Base-by-base conservation (phyloP, 2,329 filamentous ascomycete genomes). In the Penicillium nordicum region DNA sequence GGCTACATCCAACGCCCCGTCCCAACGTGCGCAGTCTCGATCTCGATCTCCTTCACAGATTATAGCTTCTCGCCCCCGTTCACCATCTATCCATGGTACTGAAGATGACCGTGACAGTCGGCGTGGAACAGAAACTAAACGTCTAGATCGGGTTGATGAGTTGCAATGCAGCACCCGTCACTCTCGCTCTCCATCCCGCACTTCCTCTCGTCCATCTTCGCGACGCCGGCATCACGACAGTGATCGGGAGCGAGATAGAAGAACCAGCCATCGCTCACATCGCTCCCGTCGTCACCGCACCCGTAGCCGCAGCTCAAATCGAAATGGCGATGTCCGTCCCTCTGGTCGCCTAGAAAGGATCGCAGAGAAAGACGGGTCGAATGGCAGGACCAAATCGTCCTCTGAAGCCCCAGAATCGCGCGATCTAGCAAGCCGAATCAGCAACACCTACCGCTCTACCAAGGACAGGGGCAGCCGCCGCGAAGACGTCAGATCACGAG, bases 111-210 rank as follows among this genome's bases (percentile, higher is more conserved):
- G 63, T 11, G 68, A 71, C n/a, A 64, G 61, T 16, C 58, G 60
- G 29, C 67, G 64, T 5, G 67, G 69, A 29, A 61, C 61, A 29
- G 71, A 73, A 7, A 75, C 76, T 16, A 79, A 81, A 46, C 81
- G 81, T 18, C 77, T 79, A 48, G 77, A 82, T 43, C 43, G 34
- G 4, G 30, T 55, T 23, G 53, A 53, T 18, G 62, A 78, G 61
- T 18, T 30, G 10, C 51, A 41, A 21, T 21, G 40, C 16, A 67
- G 79, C 62, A 75, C 77, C 12, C 81, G 85, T 46, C 81, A 82
- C 49, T 85, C 86, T 0, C 81, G 87, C 55, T 90, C 88, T 5
- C 80, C 80, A 5, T 90, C 89, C 2, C 83, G 82, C 1, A 83
- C 84, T 12, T 80, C 81, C 10, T 80, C 80, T 5, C 78, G 79